A percentile compares a stretch with the other conserved stretches of the same genome.
phyloP scores from a whole-genome alignment of 257 asterid species.

The Nicotiana tomentosiformis region DNA sequence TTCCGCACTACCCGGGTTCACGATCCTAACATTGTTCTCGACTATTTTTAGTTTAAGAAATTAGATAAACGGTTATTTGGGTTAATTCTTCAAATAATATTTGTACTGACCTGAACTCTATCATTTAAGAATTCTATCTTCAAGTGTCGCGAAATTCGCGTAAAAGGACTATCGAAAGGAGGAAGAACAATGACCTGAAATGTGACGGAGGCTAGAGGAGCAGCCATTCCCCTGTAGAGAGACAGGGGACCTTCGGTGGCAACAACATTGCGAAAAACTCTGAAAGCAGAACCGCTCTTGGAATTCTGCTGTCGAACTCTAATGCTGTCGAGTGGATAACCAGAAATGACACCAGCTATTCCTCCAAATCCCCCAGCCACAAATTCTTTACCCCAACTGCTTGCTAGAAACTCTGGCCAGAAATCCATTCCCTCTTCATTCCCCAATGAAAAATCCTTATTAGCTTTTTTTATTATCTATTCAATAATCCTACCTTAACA shows the following conservation, averaged over 20 bases:
- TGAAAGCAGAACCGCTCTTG: constrained; percentile 36
- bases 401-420: constrained; percentile 75
- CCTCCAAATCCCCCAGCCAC: constrained; percentile 89
- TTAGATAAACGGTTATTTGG: no score
- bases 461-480: no score
- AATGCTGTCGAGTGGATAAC: constrained; percentile 77
- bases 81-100: not conserved
- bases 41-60: no score
- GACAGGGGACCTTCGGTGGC: constrained; percentile 52
- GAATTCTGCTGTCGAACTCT: constrained; percentile 68
- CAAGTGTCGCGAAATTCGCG: not conserved
- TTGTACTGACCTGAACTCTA: not conserved
- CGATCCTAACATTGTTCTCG: no score
- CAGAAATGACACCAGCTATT: constrained; percentile 59
- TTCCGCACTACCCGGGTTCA: no score
- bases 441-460: not conserved
- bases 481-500: no score
- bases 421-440: constrained; percentile 47
- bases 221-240: constrained; percentile 77
- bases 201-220: constrained; percentile 67
- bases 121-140: not conserved
- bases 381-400: constrained; percentile 72
- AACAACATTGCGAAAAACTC: constrained; percentile 40
- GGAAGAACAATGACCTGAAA: constrained; percentile 48
- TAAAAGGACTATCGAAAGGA: not conserved